These are phyloP conservation scores for Hanseniaspora mollemarum DNA, from an alignment of 805 yeast species.

Conservation along the genomic window DNA sequence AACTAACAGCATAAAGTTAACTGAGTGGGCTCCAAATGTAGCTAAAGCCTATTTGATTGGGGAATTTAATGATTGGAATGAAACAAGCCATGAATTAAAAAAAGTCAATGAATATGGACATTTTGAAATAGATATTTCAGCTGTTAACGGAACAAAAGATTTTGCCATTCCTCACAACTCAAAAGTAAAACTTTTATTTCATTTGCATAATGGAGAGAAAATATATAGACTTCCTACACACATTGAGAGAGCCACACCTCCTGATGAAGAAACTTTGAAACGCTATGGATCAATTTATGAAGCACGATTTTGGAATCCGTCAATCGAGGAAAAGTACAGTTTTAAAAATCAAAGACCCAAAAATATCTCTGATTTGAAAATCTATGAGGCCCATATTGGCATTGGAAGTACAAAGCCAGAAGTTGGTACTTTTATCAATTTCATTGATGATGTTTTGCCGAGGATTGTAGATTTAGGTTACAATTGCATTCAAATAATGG, in stretches of 20 bases:
- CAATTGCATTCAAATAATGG: slow-evolving; percentile 91
- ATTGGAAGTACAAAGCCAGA: slow-evolving; percentile 84
- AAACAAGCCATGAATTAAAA: slow-evolving; percentile 41
- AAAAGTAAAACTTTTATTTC: slow-evolving; percentile 58
- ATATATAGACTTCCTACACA: slow-evolving; percentile 84
- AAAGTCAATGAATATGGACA: slow-evolving; percentile 55
- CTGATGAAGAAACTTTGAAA: slow-evolving; percentile 41
- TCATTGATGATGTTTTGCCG: slow-evolving; percentile 72
- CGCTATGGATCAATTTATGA: slow-evolving; percentile 47
- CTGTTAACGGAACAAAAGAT: slow-evolving; percentile 34
- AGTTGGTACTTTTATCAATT: slow-evolving; percentile 75
- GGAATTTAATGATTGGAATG: slow-evolving; percentile 81
- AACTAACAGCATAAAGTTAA: slow-evolving; percentile 47
- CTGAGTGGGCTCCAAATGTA: slow-evolving; percentile 91
- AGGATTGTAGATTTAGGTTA: slow-evolving; percentile 74
- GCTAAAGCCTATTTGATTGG: slow-evolving; percentile 66
- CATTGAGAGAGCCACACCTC: slow-evolving; percentile 71
- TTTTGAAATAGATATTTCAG: slow-evolving; percentile 52
- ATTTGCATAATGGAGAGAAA: slow-evolving; percentile 53
- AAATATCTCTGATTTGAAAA: slow-evolving; percentile 44
- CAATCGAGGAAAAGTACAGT: slow-evolving; percentile 24
- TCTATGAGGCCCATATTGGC: slow-evolving; percentile 93
- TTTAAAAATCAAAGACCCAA: slow-evolving; percentile 59
- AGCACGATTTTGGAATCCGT: slow-evolving; percentile 89
- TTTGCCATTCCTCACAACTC: slow-evolving; percentile 74